Conservation (phyloP, 2,329 filamentous ascomycete genomes). For the Cephalotrichum gorgonifer region DNA sequence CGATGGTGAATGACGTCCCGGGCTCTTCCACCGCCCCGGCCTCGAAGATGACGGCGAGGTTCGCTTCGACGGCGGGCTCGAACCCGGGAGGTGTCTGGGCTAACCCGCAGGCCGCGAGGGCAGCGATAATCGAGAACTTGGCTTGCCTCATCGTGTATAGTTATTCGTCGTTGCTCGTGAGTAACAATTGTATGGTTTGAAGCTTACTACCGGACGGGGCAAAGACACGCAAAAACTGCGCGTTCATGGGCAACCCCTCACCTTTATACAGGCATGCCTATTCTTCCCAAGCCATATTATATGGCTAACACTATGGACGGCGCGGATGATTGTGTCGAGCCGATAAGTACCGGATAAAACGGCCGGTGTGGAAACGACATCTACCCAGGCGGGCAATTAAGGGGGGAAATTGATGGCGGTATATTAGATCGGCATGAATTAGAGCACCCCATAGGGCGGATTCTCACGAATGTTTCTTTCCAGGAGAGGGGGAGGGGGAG, state of each 20-base stretch:
- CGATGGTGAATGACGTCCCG: conserved; percentile 1
- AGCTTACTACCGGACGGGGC: background rate
- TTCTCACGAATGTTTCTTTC: no score
- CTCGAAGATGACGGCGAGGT: conserved; percentile 3
- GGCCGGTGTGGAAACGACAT: background rate
- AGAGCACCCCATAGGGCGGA: no score
- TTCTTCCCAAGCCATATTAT: no score
- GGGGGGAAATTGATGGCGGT: no score
- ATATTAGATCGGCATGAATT: no score
- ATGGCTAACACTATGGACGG: background rate
- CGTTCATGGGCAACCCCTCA: background rate
- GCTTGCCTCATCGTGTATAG: background rate
- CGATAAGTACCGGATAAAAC: background rate
- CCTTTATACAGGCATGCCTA: background rate
- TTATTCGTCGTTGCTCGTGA: background rate
- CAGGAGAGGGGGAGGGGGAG: no score
- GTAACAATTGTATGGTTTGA: background rate
- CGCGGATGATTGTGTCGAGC: background rate
- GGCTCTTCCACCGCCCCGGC: background rate
- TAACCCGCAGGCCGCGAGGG: background rate
- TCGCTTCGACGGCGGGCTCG: conserved; percentile 2
- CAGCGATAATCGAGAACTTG: background rate
- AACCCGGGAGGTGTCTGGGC: conserved; percentile 1
- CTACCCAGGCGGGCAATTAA: no score
- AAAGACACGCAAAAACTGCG: background rate